Conservation (phyloP, 257 asterid genomes). For the Nicotiana knightiana region DNA sequence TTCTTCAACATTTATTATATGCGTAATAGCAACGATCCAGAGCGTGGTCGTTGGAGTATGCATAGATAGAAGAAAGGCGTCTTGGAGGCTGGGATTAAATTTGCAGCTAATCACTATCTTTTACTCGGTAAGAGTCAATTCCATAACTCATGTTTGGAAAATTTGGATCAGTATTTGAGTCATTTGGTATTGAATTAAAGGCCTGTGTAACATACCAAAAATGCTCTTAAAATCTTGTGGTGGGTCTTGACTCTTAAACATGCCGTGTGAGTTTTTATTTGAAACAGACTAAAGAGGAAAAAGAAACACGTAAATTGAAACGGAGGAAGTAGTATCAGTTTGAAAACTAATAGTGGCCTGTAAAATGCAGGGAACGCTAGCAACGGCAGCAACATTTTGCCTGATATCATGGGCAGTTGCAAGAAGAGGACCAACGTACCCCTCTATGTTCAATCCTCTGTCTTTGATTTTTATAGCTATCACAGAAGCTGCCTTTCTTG, state of each 20-base stretch:
- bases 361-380: constrained; percentile 42
- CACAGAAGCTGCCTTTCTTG: constrained; percentile 37
- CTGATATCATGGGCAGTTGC: constrained; percentile 43
- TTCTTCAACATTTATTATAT: constrained; percentile 30
- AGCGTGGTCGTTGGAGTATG: constrained; percentile 31
- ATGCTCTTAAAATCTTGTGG: too few species aligned
- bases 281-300: too few species aligned
- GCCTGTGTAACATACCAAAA: too few species aligned
- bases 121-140: constrained; percentile 39
- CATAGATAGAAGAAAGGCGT: constrained; percentile 25
- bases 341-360: not conserved
- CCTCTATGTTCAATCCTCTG: constrained; percentile 70
- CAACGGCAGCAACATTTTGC: constrained; percentile 45
- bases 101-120: constrained; percentile 49
- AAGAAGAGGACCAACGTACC: constrained; percentile 57
- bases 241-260: too few species aligned
- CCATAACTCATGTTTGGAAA: not conserved
- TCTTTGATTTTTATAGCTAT: constrained; percentile 37
- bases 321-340: not conserved
- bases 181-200: not conserved
- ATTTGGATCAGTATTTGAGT: too few species aligned
- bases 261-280: too few species aligned
- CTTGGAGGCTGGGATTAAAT: constrained; percentile 49
- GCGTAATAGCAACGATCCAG: constrained; percentile 46
- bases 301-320: too few species aligned